phyloP scores from a whole-genome alignment of 2,329 filamentous ascomycete genomes.

The Fusarium transvaalense region DNA sequence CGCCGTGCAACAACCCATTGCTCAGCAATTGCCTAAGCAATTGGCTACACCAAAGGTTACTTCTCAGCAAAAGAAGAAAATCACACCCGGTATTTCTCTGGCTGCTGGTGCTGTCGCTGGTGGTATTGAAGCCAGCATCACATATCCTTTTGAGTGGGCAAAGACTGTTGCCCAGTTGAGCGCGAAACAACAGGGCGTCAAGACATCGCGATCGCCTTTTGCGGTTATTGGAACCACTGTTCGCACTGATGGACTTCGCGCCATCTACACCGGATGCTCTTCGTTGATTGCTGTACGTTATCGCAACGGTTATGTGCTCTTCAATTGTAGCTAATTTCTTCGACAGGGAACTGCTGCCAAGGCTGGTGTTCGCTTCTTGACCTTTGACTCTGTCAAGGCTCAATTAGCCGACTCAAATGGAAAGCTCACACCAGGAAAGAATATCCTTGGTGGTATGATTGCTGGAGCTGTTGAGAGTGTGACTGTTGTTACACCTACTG shows the following conservation, averaged over 20 bases:
- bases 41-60: neutral
- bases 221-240: slow-evolving; percentile 67
- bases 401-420: slow-evolving; percentile 67
- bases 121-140: slow-evolving; percentile 64
- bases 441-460: slow-evolving; percentile 73
- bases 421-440: slow-evolving; percentile 65
- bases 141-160: slow-evolving; percentile 76
- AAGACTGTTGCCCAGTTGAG: slow-evolving; percentile 73
- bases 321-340: rapidly evolving
- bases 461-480: slow-evolving; percentile 72
- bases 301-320: rapidly evolving
- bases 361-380: slow-evolving; percentile 74
- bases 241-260: slow-evolving; percentile 66
- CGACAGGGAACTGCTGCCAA: slow-evolving; percentile 68
- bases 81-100: slow-evolving; percentile 60
- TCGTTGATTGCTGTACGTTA: slow-evolving; percentile 63
- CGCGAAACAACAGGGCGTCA: slow-evolving; percentile 18
- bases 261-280: slow-evolving; percentile 73
- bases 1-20: slow-evolving; percentile 6
- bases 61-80: slow-evolving; percentile 13
- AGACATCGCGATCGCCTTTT: slow-evolving; percentile 65
- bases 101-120: slow-evolving; percentile 65
- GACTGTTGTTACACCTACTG: slow-evolving; percentile 75
- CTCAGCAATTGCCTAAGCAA: slow-evolving; percentile 5
- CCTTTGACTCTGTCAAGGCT: slow-evolving; percentile 74